phyloP scores from a whole-genome alignment of 164 flowering plant species.

The Pachysandra terminalis region DNA sequence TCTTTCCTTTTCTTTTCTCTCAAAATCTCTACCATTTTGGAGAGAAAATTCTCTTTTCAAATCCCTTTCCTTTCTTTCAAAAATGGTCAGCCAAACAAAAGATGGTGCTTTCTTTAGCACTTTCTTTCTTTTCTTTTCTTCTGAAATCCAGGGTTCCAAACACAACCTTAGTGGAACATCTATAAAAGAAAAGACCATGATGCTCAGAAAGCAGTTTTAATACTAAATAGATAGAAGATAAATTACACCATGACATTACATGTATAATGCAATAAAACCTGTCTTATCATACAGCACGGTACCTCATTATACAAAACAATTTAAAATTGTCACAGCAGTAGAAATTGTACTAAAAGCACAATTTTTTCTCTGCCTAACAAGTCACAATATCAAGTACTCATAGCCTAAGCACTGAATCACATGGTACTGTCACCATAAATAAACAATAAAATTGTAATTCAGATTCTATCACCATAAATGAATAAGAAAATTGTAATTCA shows the following conservation, averaged over 20 bases:
- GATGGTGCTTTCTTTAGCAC: too few relatives aligned
- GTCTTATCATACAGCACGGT: background rate
- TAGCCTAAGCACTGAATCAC: background rate
- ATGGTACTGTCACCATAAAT: background rate
- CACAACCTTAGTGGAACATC: too few relatives aligned
- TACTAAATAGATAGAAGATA: background rate
- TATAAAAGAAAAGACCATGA: background rate
- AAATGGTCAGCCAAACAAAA: too few relatives aligned
- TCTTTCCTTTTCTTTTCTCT: too few relatives aligned
- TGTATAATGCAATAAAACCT: background rate
- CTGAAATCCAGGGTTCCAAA: too few relatives aligned
- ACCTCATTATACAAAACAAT: background rate
- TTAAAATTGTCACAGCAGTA: background rate
- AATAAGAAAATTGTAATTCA: background rate
- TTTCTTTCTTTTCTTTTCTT: too few relatives aligned
- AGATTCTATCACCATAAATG: background rate
- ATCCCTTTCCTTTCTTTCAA: too few relatives aligned
- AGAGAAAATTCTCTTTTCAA: too few relatives aligned
- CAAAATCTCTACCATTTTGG: too few relatives aligned
- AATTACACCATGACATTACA: background rate
- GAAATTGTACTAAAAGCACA: conserved; percentile 4
- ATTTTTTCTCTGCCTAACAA: conserved; percentile 13
- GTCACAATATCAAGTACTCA: conserved; percentile 7
- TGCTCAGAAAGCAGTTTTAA: background rate
- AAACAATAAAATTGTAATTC: conserved; percentile 2